Evolutionary conservation across 2,329 filamentous ascomycete genomes (phyloP).

Genomic region (Dryadomyces sulphureus): DNA sequence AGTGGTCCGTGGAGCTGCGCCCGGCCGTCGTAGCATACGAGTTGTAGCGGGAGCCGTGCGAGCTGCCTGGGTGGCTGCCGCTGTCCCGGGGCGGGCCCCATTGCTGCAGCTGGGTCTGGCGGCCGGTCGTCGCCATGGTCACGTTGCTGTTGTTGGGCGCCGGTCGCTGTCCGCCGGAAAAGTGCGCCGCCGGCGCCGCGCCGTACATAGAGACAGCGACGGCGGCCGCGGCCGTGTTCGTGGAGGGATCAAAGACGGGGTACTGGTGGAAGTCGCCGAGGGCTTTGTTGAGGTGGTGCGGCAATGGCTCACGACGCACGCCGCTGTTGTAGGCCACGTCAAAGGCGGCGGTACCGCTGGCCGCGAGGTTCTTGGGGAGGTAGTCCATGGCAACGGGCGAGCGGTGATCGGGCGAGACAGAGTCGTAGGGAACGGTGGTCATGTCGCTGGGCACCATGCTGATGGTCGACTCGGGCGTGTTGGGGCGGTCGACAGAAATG

Average conservation of each 20-base stretch:
- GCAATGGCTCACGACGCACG: conserved; percentile 60
- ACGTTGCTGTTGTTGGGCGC: conserved; percentile 43
- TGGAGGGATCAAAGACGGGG: conserved; percentile 50
- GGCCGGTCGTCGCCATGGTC: conserved; percentile 57
- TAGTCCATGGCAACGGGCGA: conserved; percentile 62
- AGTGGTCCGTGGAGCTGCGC: conserved; percentile 39
- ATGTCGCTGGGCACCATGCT: conserved; percentile 71
- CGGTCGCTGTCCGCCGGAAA: conserved; percentile 48
- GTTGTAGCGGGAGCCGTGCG: conserved; percentile 46
- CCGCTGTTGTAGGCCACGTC: conserved; percentile 33
- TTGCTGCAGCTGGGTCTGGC: conserved; percentile 63
- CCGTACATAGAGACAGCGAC: conserved; percentile 9
- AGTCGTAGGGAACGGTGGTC: conserved; percentile 78
- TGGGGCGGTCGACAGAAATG: conserved; percentile 54
- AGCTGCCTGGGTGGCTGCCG: conserved; percentile 29
- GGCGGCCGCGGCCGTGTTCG: conserved; percentile 17
- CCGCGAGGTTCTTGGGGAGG: conserved; percentile 34
- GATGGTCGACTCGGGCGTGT: conserved; percentile 48
- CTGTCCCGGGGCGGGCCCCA: conserved; percentile 52
- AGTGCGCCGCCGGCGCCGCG: conserved; percentile 34
- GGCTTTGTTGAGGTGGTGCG: conserved; percentile 70
- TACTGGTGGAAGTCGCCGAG: conserved; percentile 80
- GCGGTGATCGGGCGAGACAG: conserved; percentile 45
- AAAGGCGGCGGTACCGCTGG: not conserved
- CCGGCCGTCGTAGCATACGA: conserved; percentile 45